These are phyloP conservation scores for Cyclotella kingstonii DNA, from an alignment of 108 stramenopile genomes.

Conservation along the genomic window DNA sequence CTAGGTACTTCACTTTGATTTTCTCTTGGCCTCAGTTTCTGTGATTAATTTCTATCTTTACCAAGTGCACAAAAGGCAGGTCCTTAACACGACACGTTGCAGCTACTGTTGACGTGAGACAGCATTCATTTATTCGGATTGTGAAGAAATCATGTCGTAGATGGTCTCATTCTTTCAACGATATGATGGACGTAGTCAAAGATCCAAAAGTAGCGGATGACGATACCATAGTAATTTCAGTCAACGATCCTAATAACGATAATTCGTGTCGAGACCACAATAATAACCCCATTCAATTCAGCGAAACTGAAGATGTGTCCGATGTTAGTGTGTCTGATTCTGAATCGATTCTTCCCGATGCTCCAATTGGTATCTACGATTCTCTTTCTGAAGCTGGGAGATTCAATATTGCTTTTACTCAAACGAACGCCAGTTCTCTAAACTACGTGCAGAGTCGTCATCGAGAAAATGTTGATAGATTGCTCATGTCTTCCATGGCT, in stretches of 20 bases:
- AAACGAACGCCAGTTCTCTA: conserved; percentile 4
- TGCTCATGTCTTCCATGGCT: conserved; percentile 18
- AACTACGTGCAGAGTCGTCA: conserved; percentile 17
- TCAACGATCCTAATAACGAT: neutral
- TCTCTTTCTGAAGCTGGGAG: neutral
- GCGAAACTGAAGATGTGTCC: conserved; percentile 15
- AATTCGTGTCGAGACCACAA: neutral
- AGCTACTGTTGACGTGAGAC: too few species aligned
- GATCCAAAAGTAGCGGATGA: too few species aligned
- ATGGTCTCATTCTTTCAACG: too few species aligned
- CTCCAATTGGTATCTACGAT: neutral
- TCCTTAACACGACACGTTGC: too few species aligned
- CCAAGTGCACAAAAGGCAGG: too few species aligned
- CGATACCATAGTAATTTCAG: too few species aligned
- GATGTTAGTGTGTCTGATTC: conserved; percentile 26
- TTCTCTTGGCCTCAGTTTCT: too few species aligned
- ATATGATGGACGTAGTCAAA: too few species aligned
- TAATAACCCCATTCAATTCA: neutral
- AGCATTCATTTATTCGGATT: too few species aligned
- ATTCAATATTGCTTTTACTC: neutral
- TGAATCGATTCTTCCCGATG: neutral
- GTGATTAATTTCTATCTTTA: too few species aligned
- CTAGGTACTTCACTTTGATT: too few species aligned
- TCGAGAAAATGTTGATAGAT: conserved; percentile 32
- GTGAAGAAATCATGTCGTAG: too few species aligned